These are phyloP conservation scores for Nakazawaea wickerhamii DNA, from an alignment of 805 yeast species.

Conservation along the genomic window DNA sequence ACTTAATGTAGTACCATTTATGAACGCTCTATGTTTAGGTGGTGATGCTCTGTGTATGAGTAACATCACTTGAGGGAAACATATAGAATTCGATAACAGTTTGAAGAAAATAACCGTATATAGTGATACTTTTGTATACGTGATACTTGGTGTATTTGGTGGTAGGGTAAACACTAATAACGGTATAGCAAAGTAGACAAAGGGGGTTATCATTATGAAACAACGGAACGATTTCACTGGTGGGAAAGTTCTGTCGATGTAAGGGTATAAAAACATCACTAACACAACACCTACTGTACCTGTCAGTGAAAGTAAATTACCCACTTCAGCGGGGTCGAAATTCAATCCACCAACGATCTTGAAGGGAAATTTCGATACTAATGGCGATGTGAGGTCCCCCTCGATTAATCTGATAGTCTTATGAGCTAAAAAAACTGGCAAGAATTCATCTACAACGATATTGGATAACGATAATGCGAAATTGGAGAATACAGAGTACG, in stretches of 20 bases:
- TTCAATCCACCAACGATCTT: constrained; percentile 49
- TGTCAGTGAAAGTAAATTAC: constrained; percentile 42
- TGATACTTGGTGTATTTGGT: constrained; percentile 9
- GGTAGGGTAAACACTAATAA: constrained; percentile 39
- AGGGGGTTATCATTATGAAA: constrained; percentile 36
- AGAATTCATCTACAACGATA: constrained; percentile 45
- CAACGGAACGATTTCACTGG: constrained; percentile 39
- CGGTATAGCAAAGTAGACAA: constrained; percentile 42
- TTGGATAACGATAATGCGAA: constrained; percentile 42
- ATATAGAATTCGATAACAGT: constrained; percentile 34
- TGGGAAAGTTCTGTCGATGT: constrained; percentile 41
- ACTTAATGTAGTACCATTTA: constrained; percentile 56
- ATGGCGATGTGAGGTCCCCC: constrained; percentile 5
- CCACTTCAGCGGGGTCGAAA: constrained; percentile 40
- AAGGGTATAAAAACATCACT: constrained; percentile 46
- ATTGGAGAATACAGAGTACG: constrained; percentile 23
- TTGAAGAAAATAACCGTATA: constrained; percentile 26
- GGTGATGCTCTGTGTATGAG: constrained; percentile 51
- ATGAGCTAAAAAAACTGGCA: constrained; percentile 42
- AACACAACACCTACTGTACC: constrained; percentile 50
- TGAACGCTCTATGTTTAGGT: constrained; percentile 49
- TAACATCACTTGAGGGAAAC: constrained; percentile 48
- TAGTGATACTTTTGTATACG: constrained; percentile 8
- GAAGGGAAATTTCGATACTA: constrained; percentile 37
- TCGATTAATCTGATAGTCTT: constrained; percentile 6